Evolutionary conservation across 805 yeast species (phyloP), one percentile per base, ranked within the genome.

Genomic region (Candida coquimbonensis): DNA sequence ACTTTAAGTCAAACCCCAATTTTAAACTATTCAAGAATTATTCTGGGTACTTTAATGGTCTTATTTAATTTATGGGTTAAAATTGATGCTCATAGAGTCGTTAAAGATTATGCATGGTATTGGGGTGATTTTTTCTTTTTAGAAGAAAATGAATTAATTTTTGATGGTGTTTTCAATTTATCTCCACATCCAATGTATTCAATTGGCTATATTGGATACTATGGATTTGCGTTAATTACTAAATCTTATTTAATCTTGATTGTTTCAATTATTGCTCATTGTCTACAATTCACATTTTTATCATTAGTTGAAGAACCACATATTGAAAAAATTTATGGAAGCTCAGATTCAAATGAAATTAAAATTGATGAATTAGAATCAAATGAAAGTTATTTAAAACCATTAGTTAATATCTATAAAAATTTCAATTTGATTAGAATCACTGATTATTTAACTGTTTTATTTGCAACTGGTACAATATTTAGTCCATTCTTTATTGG

Each of bases 121-220:
- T 87, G 96, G 96, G 96, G 96, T 26, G 96, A 87, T 64, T 87
- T 87, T 66, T 87, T 87, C 73, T 87, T 87, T 66, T 69, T 88
- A 45, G 85, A 84, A 60, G 78, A 77, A 51, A 77, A 72, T 60
- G 80, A 78, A 46, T 72, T 87, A 55, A 82, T 86, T 29, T 87
- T 87, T 64, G 95, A 87, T 61, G 96, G 95, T 37, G 93, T 87
- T 9, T 87, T 86, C 62, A 91, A 87, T 63, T 75, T 87, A 73
- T 87, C 89, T 14, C 96, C 96, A 17, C 96, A 87, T 60, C 96
- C 96, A 44, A 87, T 87, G 96, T 87, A 87, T 62, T 84, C 95
- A 1, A 83, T 87, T 46, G 96, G 96, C 8, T 87, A 87, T 59
- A 77, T 87, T 45, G 96, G 95, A 1, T 87, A 84, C 65, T 87